Evolutionary conservation across 106 monocot species (phyloP), one percentile per base, ranked within the genome.

Genomic region (Phalaenopsis equestris): DNA sequence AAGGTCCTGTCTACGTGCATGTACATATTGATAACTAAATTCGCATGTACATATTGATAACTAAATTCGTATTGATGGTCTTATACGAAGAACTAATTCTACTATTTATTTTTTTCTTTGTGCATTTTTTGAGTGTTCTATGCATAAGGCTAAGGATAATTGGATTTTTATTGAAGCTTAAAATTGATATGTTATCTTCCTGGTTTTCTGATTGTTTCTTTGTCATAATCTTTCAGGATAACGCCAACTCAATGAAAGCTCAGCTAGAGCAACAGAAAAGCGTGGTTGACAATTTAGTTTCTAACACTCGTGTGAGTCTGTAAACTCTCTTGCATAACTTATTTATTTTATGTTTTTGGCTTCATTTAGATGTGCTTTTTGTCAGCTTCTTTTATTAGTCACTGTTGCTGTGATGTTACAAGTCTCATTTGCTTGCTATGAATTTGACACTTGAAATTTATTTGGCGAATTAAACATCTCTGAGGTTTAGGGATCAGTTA

Each of bases 251-350:
- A 42, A 84, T 97, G 57, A 97, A 86, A 88, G 56, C 87, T 74
- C 97, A 97, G 82, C 92, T 97, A 76, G 97, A 97, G 75, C 97
- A 97, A 82, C 97, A 97, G 78, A 97, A 94, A 81, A 17, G 85
- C 77, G 94, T 97, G 42, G 97, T 92, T 65, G 97, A 94, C 55
- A 97, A 91, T 86, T 92, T 97, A 64, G 92, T 97, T 38, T 92
- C 92, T 58, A 97, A 97, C 78, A 92, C 94, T 73, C 84, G 88
- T 87, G 97, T 97, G 43, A 85, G 93, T 78, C 49, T 49, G 4
- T 11, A 49, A 76, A 76, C 49, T 49, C 1, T 3, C 30, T 75
- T 76, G 7, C 45, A 0, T 16, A 45, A 42, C 19, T 74, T 74
- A 45, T 74, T 74, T 74, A 3, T 38, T 70, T 70, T 39, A 2